phyloP scores from a whole-genome alignment of 768 basidiomycete species.

The Multifurca ochricompacta region DNA sequence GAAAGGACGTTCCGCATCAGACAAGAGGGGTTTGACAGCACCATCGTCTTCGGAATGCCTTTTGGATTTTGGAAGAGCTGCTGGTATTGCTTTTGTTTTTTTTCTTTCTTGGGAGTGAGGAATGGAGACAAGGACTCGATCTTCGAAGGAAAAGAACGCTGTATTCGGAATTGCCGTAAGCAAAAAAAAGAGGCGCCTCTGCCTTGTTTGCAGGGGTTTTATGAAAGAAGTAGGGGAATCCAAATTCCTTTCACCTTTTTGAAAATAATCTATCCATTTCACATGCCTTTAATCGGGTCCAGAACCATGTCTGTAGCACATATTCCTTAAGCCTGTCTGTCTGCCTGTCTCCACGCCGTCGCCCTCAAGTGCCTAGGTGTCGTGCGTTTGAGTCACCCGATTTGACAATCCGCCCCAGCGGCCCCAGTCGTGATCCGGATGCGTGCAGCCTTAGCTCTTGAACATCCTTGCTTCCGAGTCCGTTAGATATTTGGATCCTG shows the following conservation, averaged over 20 bases:
- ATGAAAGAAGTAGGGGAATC: not conserved
- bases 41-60: not conserved
- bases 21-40: not conserved
- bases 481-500: not conserved
- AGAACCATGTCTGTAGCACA: not conserved
- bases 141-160: constrained; percentile 1
- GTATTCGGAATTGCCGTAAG: constrained; percentile 1
- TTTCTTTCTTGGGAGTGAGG: too few relatives aligned
- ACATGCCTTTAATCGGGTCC: not conserved
- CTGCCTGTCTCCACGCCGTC: not conserved
- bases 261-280: not conserved
- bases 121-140: constrained; percentile 9
- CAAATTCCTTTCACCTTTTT: not conserved
- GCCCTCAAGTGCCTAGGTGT: not conserved
- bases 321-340: not conserved
- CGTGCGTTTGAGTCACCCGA: not conserved
- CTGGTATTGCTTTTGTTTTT: too few relatives aligned
- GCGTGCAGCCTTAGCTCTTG: not conserved
- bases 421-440: not conserved
- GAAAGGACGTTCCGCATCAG: not conserved
- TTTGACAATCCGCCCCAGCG: not conserved
- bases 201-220: not conserved
- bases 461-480: not conserved
- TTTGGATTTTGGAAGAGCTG: not conserved
- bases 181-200: not conserved